Conservation (phyloP, 352 stramenopile species). For the Pythium grandisporangium region DNA sequence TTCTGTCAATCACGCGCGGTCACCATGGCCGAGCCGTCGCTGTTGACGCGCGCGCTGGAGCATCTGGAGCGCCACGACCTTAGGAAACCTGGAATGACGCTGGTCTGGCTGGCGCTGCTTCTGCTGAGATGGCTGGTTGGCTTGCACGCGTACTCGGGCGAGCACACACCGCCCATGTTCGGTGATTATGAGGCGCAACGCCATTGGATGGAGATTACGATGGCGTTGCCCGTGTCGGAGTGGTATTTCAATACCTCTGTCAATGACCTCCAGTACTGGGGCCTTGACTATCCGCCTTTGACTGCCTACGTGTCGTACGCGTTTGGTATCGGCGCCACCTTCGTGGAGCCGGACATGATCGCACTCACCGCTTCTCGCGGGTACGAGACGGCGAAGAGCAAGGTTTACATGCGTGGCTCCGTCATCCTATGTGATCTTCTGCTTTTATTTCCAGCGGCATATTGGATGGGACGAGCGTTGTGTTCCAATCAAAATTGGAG, state of each 20-base stretch:
- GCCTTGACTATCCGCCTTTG: conserved; percentile 96
- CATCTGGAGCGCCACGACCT: conserved; percentile 52
- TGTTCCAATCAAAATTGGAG: conserved; percentile 24
- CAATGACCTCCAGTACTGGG: conserved; percentile 97
- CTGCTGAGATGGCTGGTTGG: conserved; percentile 71
- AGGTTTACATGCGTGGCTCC: conserved; percentile 88
- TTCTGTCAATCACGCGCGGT: no score
- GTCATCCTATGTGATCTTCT: conserved; percentile 91
- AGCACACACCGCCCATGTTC: conserved; percentile 74
- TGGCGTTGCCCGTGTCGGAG: conserved; percentile 84
- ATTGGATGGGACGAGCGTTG: conserved; percentile 30
- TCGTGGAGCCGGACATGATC: conserved; percentile 84
- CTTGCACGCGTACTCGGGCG: conserved; percentile 77
- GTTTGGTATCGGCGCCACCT: conserved; percentile 67
- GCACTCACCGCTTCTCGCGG: conserved; percentile 67
- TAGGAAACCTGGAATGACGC: conserved; percentile 22
- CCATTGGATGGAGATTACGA: conserved; percentile 99
- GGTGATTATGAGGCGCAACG: conserved; percentile 98
- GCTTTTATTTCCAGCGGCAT: conserved; percentile 80
- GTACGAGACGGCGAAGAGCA: conserved; percentile 79
- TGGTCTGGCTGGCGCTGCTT: conserved; percentile 49
- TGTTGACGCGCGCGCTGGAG: conserved; percentile 33
- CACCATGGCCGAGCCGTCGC: conserved; percentile 4
- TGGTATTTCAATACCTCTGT: conserved; percentile 92
- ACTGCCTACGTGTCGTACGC: conserved; percentile 88